phyloP scores from a whole-genome alignment of 108 stramenopile species.

The Phaeodactylum tricornutum region DNA sequence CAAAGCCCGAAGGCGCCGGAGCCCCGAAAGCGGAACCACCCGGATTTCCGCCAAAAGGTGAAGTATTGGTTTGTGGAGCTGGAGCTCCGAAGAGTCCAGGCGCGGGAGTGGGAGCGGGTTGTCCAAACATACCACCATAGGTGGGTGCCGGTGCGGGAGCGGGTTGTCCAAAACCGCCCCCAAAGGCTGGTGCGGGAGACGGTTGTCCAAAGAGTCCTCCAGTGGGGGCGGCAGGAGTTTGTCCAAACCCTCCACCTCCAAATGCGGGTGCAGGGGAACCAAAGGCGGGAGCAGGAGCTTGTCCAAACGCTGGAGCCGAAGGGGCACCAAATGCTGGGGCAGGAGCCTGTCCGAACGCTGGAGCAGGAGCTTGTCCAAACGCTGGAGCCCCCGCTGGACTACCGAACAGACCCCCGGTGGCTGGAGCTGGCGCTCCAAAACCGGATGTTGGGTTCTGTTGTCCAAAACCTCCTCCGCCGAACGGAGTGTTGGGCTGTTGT shows the following conservation, averaged over 20 bases:
- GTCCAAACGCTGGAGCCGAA: slow-evolving; percentile 3
- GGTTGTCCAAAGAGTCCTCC: slow-evolving; percentile 21
- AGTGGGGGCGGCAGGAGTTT: slow-evolving; percentile 11
- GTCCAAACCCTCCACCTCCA: slow-evolving; percentile 34
- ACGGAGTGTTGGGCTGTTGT: slow-evolving; percentile 18
- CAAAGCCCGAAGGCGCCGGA: slow-evolving; percentile 31
- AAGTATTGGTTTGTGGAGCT: slow-evolving; percentile 16
- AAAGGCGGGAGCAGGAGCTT: slow-evolving; percentile 28
- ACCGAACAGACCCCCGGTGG: slow-evolving; percentile 22
- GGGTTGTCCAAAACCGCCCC: slow-evolving; percentile 39
- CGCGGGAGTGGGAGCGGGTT: slow-evolving; percentile 9
- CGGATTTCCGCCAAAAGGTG: slow-evolving; percentile 9
- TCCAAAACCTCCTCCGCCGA: slow-evolving; percentile 27
- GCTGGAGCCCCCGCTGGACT: slow-evolving; percentile 1
- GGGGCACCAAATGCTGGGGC: slow-evolving; percentile 25
- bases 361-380: slow-evolving; percentile 17
- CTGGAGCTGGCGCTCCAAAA: slow-evolving; percentile 34
- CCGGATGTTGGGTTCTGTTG: slow-evolving; percentile 16
- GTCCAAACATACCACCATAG: slow-evolving; percentile 24
- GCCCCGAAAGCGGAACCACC: slow-evolving; percentile 18
- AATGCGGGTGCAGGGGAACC: slow-evolving; percentile 30
- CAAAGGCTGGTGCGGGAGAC: slow-evolving; percentile 31
- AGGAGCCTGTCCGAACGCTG: slow-evolving; percentile 43
- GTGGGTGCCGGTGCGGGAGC: slow-evolving; percentile 24
- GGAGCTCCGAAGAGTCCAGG: slow-evolving; percentile 25